Evolutionary conservation across 2,329 filamentous ascomycete genomes (phyloP).

Genomic region (Pseudogymnoascus sp.): DNA sequence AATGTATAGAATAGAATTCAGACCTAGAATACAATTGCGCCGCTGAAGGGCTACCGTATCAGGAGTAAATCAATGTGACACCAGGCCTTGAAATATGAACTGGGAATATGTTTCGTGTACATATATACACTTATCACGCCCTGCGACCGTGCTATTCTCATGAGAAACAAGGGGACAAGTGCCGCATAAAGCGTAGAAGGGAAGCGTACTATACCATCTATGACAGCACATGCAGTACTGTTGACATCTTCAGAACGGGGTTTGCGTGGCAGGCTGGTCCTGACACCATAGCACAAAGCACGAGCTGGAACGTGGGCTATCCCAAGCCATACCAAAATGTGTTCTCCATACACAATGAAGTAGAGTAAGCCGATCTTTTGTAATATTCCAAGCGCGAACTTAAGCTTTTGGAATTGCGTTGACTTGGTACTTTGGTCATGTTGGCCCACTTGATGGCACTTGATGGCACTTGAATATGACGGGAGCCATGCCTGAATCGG

Average conservation of each 20-base stretch:
- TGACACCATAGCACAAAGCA: background rate
- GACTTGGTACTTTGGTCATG: background rate
- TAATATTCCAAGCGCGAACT: background rate
- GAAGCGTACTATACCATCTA: background rate
- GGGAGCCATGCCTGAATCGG: background rate
- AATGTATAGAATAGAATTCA: background rate
- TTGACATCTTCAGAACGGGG: background rate
- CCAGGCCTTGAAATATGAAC: background rate
- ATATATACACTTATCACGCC: too few relatives aligned
- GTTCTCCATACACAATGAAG: background rate
- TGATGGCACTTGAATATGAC: too few relatives aligned
- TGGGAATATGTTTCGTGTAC: background rate
- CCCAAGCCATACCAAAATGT: background rate
- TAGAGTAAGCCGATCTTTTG: background rate
- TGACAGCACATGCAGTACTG: background rate
- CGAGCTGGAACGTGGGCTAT: background rate
- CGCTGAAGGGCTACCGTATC: background rate
- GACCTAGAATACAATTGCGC: background rate
- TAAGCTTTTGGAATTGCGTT: background rate
- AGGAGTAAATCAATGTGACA: background rate
- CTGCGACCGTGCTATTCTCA: background rate
- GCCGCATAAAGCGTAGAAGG: background rate
- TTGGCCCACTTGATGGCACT: too few relatives aligned
- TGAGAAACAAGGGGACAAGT: background rate
- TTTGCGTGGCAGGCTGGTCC: background rate